Conservation (phyloP, 2,329 filamentous ascomycete species). For the Pyrenochaeta sp. region DNA sequence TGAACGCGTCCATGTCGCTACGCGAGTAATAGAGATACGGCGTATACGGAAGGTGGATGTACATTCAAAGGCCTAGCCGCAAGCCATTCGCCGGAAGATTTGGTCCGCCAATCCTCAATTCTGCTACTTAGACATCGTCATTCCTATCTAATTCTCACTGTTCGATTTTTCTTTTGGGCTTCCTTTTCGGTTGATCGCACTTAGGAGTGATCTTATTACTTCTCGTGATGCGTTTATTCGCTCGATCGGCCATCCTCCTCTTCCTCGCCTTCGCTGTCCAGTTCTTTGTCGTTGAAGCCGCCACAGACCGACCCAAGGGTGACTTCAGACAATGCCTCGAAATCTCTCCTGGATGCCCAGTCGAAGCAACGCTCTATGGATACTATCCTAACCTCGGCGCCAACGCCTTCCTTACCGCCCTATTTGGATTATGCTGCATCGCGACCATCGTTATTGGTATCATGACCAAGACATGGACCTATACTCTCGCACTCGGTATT, state of each 20-base stretch:
- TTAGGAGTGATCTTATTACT: background rate
- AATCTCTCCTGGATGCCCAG: constrained; percentile 38
- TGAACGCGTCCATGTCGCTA: constrained; percentile 3
- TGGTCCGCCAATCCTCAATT: constrained; percentile 3
- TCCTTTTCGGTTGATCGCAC: background rate
- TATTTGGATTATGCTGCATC: constrained; percentile 31
- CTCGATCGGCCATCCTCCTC: constrained; percentile 16
- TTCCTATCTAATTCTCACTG: background rate
- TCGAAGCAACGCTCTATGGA: constrained; percentile 50
- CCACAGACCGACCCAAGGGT: constrained; percentile 28
- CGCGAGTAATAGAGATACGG: constrained; percentile 16
- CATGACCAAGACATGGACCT: constrained; percentile 51
- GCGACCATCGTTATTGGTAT: constrained; percentile 27
- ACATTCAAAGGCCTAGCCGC: constrained; percentile 10
- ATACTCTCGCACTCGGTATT: constrained; percentile 51
- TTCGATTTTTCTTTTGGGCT: background rate
- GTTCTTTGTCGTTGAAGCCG: constrained; percentile 19
- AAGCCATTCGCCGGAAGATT: constrained; percentile 3
- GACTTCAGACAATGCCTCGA: constrained; percentile 34
- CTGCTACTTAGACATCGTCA: constrained; percentile 1
- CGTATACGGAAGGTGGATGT: constrained; percentile 22
- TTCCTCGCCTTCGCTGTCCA: constrained; percentile 18
- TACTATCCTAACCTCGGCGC: constrained; percentile 51
- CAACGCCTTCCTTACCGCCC: constrained; percentile 49
- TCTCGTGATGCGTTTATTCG: constrained; percentile 13